Base-by-base conservation (phyloP, 2,329 filamentous ascomycete species). In the Fusarium sp. region DNA sequence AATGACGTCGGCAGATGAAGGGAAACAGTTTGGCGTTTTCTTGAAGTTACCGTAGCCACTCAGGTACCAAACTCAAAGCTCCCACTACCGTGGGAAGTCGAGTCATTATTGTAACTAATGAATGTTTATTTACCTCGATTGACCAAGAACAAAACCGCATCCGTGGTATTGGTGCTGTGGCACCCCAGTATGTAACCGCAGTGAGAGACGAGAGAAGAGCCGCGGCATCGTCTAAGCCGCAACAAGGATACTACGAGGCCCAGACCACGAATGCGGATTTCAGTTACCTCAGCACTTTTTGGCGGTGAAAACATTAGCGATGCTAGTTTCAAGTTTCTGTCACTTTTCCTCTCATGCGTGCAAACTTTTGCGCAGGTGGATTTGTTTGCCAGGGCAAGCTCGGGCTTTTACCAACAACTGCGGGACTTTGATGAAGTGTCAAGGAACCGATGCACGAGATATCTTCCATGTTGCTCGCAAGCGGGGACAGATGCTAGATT, bases 241-340 rank as follows among this genome's bases (percentile, higher is more conserved):
- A 54, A 56, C 65, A 68, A 70, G 67, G 52, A 24, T 58, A 54
- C 37, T 42, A 7, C 13, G 29, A 57, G 57, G 41, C 25, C 55
- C 52, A 63, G 47, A 61, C 62, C 57, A 62, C 47, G 10, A 10
- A 37, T 63, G 48, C 48, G 34, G 54, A 61, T 54, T 57, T 66
- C 53, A 57, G 65, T 42, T 62, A 67, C 51, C 75, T 79, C 12
- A 61, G 74, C 41, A 72, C 69, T 25, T 32, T 46, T 70, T 12
- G 67, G 77, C 54, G 78, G 79, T 52, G 75, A 79, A 53, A 77
- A 59, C 49, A 46, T 30, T 22, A 25, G 30, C 37, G 20, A 40
- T 46, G 40, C 61, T 51, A 59, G 61, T 42, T 24, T 51, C 32
- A 37, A 57, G 24, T 22, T 49, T 29, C 27, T 29, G 27, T 29